Percentiles rank a stretch among this genome's conserved stretches.
Evolutionary conservation across 148 eudicot genomes (phyloP).

Genomic region (Diospyros kaki): DNA sequence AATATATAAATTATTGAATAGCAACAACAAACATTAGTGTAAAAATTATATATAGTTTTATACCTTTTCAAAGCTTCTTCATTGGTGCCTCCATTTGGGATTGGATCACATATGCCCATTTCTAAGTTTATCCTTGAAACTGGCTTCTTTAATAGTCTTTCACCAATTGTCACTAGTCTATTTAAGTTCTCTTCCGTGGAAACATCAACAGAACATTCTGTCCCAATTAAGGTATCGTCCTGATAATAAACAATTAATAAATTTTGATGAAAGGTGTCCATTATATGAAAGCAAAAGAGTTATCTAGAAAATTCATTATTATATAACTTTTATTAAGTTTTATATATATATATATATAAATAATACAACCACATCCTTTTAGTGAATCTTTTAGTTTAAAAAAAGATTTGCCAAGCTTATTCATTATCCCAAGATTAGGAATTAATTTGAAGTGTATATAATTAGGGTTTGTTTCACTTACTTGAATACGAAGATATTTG

Average conservation of each 20-base stretch:
- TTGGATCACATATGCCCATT: conserved; percentile 24
- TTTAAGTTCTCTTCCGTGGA: conserved; percentile 43
- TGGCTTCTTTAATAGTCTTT: conserved; percentile 35
- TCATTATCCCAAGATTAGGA: too few relatives aligned
- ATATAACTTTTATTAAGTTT: too few relatives aligned
- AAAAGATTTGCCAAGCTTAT: too few relatives aligned
- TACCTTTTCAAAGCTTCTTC: conserved; percentile 34
- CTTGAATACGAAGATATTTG: conserved; percentile 13
- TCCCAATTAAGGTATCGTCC: conserved; percentile 48
- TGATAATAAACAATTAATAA: conserved; percentile 7
- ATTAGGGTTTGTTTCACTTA: background rate
- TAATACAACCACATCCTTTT: too few relatives aligned
- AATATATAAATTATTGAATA: too few relatives aligned
- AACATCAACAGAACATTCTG: conserved; percentile 31
- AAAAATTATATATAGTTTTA: background rate
- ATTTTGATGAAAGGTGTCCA: too few relatives aligned
- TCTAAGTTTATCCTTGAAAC: conserved; percentile 35
- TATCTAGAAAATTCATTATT: too few relatives aligned
- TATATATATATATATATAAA: too few relatives aligned
- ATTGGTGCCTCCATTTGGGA: conserved; percentile 31
- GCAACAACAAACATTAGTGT: background rate
- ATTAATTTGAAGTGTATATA: too few relatives aligned
- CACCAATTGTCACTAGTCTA: conserved; percentile 38
- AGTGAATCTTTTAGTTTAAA: too few relatives aligned
- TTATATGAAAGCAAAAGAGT: too few relatives aligned